These are phyloP conservation scores for Biscutella laevigata DNA, from an alignment of 441 rosid species.

Conservation along the genomic window DNA sequence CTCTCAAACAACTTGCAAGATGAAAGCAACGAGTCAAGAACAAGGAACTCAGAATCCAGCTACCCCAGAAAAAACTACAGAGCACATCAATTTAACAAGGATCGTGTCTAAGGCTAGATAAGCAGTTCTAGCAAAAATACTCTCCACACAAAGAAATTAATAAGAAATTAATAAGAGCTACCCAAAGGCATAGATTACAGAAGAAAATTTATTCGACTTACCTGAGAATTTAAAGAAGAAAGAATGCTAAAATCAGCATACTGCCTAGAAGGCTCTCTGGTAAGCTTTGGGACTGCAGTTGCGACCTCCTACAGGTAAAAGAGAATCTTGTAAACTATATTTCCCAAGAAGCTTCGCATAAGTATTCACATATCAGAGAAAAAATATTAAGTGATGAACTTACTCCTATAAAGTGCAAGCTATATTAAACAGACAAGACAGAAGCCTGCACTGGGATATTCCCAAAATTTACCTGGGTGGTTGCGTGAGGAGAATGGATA, in stretches of 20 bases:
- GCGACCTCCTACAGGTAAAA: conserved; percentile 59
- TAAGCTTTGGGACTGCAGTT: conserved; percentile 65
- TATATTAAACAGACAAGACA: not conserved
- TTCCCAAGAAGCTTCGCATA: not conserved
- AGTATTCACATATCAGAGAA: conserved; percentile 5
- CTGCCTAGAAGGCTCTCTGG: conserved; percentile 77
- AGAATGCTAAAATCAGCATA: conserved; percentile 79
- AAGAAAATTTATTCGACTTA: conserved; percentile 23
- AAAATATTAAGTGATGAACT: not conserved
- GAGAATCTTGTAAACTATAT: conserved; percentile 13
- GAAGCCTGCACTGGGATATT: not conserved
- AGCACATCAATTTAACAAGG: conserved; percentile 5
- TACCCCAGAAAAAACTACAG: conserved; percentile 1
- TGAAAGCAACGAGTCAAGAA: conserved; percentile 39
- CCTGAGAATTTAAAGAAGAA: conserved; percentile 98
- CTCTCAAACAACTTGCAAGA: conserved; percentile 84
- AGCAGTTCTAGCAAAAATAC: conserved; percentile 2
- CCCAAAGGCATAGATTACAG: not conserved
- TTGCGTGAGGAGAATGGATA: conserved; percentile 95
- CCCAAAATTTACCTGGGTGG: conserved; percentile 69
- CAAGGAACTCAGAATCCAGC: conserved; percentile 17
- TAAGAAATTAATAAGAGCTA: conserved; percentile 3
- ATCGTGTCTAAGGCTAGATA: not conserved
- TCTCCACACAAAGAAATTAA: too few relatives aligned
- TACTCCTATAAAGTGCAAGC: conserved; percentile 9